Evolutionary conservation across 1,284 basidiomycete species (phyloP), one percentile per base, ranked within the genome.

Genomic region (Ceratobasidium sp.): DNA sequence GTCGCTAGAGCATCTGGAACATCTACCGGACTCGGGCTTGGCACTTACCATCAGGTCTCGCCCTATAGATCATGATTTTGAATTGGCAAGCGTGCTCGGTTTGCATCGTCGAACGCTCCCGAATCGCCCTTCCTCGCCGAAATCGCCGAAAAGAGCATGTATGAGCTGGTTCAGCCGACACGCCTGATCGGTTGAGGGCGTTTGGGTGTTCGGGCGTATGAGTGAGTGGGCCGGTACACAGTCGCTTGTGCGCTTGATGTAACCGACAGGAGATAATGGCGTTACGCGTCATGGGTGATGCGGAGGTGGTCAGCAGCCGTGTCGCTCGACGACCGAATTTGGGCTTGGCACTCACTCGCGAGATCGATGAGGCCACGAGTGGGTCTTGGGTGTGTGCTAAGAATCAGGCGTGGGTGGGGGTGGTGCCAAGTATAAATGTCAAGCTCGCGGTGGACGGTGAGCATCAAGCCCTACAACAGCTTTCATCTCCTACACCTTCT

Each of bases 351-450:
- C 16, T 43, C 37, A 19, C 39, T 61, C 34, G 39, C 58, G 37
- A 61, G 19, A 24, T 19, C 11, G 2, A 1, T 43, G 2, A 43
- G 37, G 22, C n/a, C 58, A 41, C 34, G 34, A 24, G 49, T 13
- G 49, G 22, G n/a, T 24, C 49, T 39, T 37, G 29, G 22, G 46
- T 8, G 46, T 22, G 14, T 13, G 6, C 11, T 37, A 51, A 34
- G 24, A n/a, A 27, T n/a, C 58, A 14, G 14, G 58, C 19, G 27
- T 46, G 61, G 61, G 43, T 24, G 61, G 61, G 46, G 3, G 14
- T 24, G 56, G 59, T 0, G 16, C 5, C 9, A 9, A 39, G 68
- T 72, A 72, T 72, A 72, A 72, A 72, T 48, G 22, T 31, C 31
- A 27, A 49, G 43, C 31, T 43, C 2, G 22, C 19, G 11, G 24